These are phyloP conservation scores for Penicillium sp. DNA, from an alignment of 2,329 filamentous ascomycete species.

Conservation along the genomic window DNA sequence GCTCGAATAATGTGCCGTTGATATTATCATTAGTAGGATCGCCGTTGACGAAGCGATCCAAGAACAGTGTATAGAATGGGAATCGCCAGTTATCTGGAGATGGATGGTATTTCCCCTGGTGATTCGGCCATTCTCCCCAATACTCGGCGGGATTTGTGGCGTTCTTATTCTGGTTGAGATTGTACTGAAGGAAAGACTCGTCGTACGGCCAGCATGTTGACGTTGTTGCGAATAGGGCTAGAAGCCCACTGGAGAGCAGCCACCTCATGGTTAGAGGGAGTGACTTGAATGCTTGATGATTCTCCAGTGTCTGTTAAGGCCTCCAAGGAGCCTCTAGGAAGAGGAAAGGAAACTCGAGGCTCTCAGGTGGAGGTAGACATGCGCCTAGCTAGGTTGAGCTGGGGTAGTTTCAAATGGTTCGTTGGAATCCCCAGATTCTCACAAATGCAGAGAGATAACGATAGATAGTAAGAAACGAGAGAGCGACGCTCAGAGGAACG, in stretches of 20 bases:
- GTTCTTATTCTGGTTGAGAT: conserved; percentile 65
- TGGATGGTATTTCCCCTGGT: conserved; percentile 51
- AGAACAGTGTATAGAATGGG: conserved; percentile 69
- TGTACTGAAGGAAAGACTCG: conserved; percentile 59
- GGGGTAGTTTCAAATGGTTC: neutral
- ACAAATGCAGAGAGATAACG: conserved; percentile 8
- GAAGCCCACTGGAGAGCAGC: conserved; percentile 36
- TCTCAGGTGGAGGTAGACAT: conserved; percentile 2
- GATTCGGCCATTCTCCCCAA: conserved; percentile 59
- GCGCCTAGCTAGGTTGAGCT: neutral
- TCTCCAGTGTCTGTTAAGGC: conserved; percentile 8
- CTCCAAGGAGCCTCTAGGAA: conserved; percentile 1
- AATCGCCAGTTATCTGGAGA: conserved; percentile 69
- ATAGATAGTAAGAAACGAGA: conserved; percentile 21
- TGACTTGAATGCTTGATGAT: neutral
- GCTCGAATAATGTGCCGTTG: conserved; percentile 66
- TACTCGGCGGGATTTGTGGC: conserved; percentile 64
- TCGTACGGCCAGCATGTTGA: conserved; percentile 54
- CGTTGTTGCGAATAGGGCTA: conserved; percentile 40
- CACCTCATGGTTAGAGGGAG: conserved; percentile 39
- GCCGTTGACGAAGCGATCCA: conserved; percentile 69
- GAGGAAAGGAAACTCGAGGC: neutral
- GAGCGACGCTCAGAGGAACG: conserved; percentile 17
- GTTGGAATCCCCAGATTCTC: neutral
- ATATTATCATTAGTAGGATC: conserved; percentile 67